Conservation (phyloP, 129 eudicot species). For the Centella asiatica region DNA sequence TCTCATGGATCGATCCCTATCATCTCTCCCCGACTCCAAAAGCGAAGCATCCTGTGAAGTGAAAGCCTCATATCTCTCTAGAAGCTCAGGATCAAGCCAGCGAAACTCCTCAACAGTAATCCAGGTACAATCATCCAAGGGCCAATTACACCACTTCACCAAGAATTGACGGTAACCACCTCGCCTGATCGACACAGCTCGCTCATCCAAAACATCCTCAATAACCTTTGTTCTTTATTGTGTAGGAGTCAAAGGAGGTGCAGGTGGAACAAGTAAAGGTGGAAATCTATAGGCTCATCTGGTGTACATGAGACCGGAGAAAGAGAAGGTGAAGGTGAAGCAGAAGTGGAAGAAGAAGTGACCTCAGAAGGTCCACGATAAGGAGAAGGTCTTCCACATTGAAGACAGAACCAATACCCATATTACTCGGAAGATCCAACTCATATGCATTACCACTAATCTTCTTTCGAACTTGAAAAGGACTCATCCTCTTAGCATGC, state of each 20-base stretch:
- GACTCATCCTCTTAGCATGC: background rate
- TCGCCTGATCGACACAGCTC: no score
- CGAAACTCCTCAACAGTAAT: background rate
- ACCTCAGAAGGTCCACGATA: background rate
- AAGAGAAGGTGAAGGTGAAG: background rate
- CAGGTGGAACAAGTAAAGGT: no score
- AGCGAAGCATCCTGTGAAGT: background rate
- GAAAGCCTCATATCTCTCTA: background rate
- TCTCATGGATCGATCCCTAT: background rate
- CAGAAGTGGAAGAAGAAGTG: background rate
- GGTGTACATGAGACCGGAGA: background rate
- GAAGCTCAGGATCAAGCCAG: background rate
- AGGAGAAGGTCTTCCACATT: background rate
- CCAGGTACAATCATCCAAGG: background rate
- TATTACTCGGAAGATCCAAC: background rate
- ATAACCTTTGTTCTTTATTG: no score
- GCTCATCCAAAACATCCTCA: no score
- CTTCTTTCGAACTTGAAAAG: background rate
- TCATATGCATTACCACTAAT: background rate
- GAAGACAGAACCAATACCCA: background rate
- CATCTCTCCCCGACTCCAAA: background rate
- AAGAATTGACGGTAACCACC: no score
- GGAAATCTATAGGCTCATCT: no score
- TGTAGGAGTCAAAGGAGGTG: no score
- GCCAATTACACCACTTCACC: no score